Evolutionary conservation across 208 protist genomes (phyloP).

Genomic region (Angomonas deanei): DNA sequence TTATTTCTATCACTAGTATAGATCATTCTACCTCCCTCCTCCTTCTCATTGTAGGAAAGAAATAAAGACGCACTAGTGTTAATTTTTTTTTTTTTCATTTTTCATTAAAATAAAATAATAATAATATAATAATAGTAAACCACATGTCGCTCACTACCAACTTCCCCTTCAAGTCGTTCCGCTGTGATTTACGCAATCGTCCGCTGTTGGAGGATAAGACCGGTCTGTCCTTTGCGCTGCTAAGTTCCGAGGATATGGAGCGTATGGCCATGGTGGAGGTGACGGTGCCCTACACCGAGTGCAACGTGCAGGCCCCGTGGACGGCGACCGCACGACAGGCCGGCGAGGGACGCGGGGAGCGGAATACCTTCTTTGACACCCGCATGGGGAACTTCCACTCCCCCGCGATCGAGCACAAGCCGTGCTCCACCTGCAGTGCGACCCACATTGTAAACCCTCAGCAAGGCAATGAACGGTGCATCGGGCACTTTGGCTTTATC

Average conservation of each 20-base stretch:
- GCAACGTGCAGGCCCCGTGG: constrained; percentile 57
- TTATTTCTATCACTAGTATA: constrained; percentile 12
- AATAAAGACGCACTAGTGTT: too few species aligned
- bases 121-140: background rate
- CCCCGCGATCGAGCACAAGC: constrained; percentile 62
- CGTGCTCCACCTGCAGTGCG: constrained; percentile 74
- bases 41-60: too few species aligned
- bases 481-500: constrained; percentile 84
- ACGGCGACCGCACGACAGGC: constrained; percentile 7
- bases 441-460: constrained; percentile 23
- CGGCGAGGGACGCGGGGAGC: constrained; percentile 29
- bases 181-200: constrained; percentile 78
- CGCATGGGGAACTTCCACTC: constrained; percentile 89
- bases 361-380: constrained; percentile 80
- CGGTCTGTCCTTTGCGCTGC: constrained; percentile 73
- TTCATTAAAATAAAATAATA: constrained; percentile 6
- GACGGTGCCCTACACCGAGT: constrained; percentile 53
- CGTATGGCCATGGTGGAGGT: constrained; percentile 80
- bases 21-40: too few species aligned
- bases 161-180: constrained; percentile 81
- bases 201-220: constrained; percentile 47
- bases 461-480: constrained; percentile 84
- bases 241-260: constrained; percentile 78
- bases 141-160: constrained; percentile 84
- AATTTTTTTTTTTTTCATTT: too few species aligned